Evolutionary conservation across 192 early-diverging fungal genomes (phyloP).

Genomic region (Umbelopsis ramanniana): DNA sequence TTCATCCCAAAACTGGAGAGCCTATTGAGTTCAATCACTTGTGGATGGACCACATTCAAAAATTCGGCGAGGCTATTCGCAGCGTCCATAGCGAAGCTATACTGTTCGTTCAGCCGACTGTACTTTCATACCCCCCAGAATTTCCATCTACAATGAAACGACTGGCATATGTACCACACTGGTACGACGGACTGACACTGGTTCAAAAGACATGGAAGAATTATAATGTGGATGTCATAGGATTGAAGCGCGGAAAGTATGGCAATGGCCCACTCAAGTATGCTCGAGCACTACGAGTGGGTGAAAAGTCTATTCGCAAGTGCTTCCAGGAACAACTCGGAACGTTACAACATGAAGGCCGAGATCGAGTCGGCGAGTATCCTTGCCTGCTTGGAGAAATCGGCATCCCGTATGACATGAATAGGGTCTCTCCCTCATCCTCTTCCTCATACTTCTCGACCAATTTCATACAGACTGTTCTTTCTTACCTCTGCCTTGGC

Average conservation of each 20-base stretch:
- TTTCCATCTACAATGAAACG: constrained; percentile 41
- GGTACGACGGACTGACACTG: constrained; percentile 65
- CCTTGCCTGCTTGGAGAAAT: constrained; percentile 57
- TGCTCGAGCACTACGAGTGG: constrained; percentile 51
- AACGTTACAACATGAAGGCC: constrained; percentile 51
- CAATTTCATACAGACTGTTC: background rate
- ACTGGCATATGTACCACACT: constrained; percentile 62
- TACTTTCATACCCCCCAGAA: constrained; percentile 53
- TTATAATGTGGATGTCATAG: constrained; percentile 61
- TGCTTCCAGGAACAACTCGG: constrained; percentile 54
- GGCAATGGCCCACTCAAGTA: constrained; percentile 43
- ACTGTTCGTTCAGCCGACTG: constrained; percentile 62
- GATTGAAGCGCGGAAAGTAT: constrained; percentile 60
- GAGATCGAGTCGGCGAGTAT: constrained; percentile 46
- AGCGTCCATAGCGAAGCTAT: constrained; percentile 51
- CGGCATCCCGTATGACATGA: constrained; percentile 60
- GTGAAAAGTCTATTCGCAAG: constrained; percentile 56
- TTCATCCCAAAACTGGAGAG: constrained; percentile 41
- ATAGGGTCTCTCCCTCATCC: constrained; percentile 13
- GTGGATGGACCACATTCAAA: constrained; percentile 49
- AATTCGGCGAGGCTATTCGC: constrained; percentile 45
- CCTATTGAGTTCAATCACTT: constrained; percentile 38
- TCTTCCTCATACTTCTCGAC: background rate
- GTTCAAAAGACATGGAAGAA: constrained; percentile 61
- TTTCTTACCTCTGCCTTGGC: background rate